A percentile compares a stretch with the other conserved stretches of the same genome.
These are phyloP conservation scores for Ustilago lituana DNA, from an alignment of 1,284 basidiomycete species.

Conservation along the genomic window DNA sequence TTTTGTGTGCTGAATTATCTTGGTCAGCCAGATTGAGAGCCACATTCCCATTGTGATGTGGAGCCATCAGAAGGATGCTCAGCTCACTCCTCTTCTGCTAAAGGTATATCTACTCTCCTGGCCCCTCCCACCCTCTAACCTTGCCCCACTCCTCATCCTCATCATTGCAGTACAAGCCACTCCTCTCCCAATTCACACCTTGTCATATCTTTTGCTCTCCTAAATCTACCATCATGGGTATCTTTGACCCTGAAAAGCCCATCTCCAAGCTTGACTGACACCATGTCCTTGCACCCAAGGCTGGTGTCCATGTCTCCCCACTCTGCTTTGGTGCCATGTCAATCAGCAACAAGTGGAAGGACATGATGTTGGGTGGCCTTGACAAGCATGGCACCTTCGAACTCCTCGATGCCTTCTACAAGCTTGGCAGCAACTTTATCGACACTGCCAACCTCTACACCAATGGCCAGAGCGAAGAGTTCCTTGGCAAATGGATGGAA, in stretches of 20 bases:
- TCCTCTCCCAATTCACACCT: not conserved
- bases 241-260: constrained; percentile 43
- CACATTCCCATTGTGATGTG: no score
- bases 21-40: no score
- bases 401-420: constrained; percentile 50
- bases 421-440: constrained; percentile 71
- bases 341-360: constrained; percentile 70
- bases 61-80: no score
- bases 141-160: not conserved
- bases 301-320: constrained; percentile 70
- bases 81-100: not conserved
- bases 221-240: constrained; percentile 16
- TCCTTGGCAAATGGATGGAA: constrained; percentile 74
- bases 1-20: no score
- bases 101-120: no score
- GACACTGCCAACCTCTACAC: constrained; percentile 73
- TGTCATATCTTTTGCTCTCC: not conserved
- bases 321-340: constrained; percentile 72
- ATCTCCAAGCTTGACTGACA: constrained; percentile 62
- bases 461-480: constrained; percentile 71
- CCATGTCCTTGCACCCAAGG: constrained; percentile 69
- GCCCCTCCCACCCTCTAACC: not conserved
- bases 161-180: not conserved
- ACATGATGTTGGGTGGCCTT: constrained; percentile 35
- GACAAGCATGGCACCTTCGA: constrained; percentile 44